These are phyloP conservation scores for Yamadazyma oceani DNA, from an alignment of 1,139 yeast species.

Conservation along the genomic window DNA sequence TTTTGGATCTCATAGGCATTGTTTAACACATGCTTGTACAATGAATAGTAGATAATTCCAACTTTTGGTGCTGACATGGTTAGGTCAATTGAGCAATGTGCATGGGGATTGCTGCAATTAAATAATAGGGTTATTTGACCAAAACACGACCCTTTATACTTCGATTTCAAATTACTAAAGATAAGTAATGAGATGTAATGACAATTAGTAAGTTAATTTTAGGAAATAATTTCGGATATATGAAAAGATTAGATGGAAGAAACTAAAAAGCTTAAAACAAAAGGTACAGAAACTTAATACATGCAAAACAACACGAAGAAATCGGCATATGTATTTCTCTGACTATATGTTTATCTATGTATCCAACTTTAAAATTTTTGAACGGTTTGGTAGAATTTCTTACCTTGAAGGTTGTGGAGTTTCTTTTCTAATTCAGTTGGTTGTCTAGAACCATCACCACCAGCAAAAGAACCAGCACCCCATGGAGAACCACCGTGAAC, in stretches of 20 bases:
- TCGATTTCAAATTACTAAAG: no score
- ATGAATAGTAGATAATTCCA: slow-evolving; percentile 39
- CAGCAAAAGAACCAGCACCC: slow-evolving; percentile 54
- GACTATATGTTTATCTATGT: background rate
- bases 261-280: no score
- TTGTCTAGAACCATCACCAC: slow-evolving; percentile 48
- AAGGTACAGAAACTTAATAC: no score
- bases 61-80: slow-evolving; percentile 29
- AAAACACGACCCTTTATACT: no score
- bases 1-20: slow-evolving; percentile 52
- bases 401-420: slow-evolving; percentile 44
- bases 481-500: slow-evolving; percentile 50
- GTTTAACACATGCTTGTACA: slow-evolving; percentile 37
- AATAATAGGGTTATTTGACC: background rate
- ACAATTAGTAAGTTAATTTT: no score
- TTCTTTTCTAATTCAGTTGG: slow-evolving; percentile 40
- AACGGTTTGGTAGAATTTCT: slow-evolving; percentile 37
- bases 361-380: slow-evolving; percentile 3
- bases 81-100: background rate
- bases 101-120: no score
- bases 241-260: no score
- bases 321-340: no score
- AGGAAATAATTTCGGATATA: no score
- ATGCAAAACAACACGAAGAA: no score
- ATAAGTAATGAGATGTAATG: no score